Evolutionary conservation across 331 rosid species (phyloP).

Genomic region (Pyrus hybrid): DNA sequence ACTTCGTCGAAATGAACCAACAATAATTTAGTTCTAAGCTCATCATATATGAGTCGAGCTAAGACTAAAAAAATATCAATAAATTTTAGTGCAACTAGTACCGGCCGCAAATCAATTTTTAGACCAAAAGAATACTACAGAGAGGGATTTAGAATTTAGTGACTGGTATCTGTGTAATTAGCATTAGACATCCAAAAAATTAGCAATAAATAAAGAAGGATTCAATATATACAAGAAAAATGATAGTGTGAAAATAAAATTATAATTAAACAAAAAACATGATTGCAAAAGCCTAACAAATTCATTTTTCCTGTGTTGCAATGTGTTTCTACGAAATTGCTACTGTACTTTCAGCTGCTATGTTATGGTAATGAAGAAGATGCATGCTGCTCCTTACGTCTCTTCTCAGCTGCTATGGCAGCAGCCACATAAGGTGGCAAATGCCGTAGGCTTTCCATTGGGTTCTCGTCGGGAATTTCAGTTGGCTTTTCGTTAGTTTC

Average conservation of each 20-base stretch:
- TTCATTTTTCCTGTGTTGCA: not conserved
- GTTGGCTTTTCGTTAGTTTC: constrained; percentile 42
- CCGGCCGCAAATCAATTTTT: too few relatives aligned
- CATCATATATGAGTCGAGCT: accelerated
- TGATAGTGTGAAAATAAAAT: not conserved
- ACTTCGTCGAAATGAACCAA: too few relatives aligned
- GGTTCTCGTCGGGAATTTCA: constrained; percentile 34
- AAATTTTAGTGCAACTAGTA: too few relatives aligned
- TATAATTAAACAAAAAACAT: not conserved
- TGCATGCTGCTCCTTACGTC: constrained; percentile 48
- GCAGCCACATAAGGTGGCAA: constrained; percentile 88
- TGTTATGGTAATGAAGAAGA: not conserved
- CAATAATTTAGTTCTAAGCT: not conserved
- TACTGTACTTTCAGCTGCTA: not conserved
- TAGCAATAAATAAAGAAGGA: not conserved
- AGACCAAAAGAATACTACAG: not conserved
- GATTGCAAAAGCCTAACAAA: constrained; percentile 11
- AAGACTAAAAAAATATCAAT: too few relatives aligned
- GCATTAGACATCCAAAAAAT: not conserved
- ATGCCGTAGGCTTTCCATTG: constrained; percentile 41
- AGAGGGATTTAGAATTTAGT: too few relatives aligned
- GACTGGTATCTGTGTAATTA: not conserved
- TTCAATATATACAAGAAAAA: not conserved
- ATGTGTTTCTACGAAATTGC: not conserved
- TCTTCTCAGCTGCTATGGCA: constrained; percentile 85